These are phyloP conservation scores for Rhizopus arrhizus DNA, from an alignment of 371 early-diverging fungal genomes.

Conservation along the genomic window DNA sequence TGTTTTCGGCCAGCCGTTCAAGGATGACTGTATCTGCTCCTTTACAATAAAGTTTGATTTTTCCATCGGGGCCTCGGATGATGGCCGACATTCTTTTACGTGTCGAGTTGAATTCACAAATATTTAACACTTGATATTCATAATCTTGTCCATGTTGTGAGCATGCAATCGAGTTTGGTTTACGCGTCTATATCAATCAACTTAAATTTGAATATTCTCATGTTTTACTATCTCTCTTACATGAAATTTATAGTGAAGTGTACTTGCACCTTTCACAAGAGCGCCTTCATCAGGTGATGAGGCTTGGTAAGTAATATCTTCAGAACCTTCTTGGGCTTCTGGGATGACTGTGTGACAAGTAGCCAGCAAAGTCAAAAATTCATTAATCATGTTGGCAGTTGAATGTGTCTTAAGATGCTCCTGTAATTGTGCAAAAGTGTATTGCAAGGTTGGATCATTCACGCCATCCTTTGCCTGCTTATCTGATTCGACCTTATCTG, in stretches of 20 bases:
- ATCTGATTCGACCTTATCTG: constrained; percentile 27
- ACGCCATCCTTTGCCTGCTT: constrained; percentile 17
- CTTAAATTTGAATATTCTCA: background rate
- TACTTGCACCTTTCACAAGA: constrained; percentile 72
- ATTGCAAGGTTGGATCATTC: constrained; percentile 51
- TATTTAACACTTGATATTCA: constrained; percentile 87
- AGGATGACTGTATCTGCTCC: constrained; percentile 98
- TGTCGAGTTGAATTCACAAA: constrained; percentile 97
- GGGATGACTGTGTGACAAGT: constrained; percentile 69
- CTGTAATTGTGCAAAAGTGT: constrained; percentile 60
- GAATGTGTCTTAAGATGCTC: constrained; percentile 58
- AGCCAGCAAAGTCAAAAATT: constrained; percentile 62
- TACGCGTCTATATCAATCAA: constrained; percentile 62
- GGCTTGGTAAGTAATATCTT: constrained; percentile 63
- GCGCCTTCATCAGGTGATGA: constrained; percentile 88
- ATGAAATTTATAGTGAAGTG: constrained; percentile 70
- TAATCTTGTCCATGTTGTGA: constrained; percentile 63
- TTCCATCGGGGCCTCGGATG: constrained; percentile 86
- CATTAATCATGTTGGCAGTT: constrained; percentile 53
- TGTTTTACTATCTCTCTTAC: constrained; percentile 21
- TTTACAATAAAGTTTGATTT: constrained; percentile 93
- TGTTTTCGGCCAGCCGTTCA: constrained; percentile 82
- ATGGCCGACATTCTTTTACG: constrained; percentile 97
- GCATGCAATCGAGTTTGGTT: constrained; percentile 85
- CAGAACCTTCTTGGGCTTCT: constrained; percentile 28